These are phyloP conservation scores for Corymbia calophylla DNA, from an alignment of 441 rosid species.

Conservation along the genomic window DNA sequence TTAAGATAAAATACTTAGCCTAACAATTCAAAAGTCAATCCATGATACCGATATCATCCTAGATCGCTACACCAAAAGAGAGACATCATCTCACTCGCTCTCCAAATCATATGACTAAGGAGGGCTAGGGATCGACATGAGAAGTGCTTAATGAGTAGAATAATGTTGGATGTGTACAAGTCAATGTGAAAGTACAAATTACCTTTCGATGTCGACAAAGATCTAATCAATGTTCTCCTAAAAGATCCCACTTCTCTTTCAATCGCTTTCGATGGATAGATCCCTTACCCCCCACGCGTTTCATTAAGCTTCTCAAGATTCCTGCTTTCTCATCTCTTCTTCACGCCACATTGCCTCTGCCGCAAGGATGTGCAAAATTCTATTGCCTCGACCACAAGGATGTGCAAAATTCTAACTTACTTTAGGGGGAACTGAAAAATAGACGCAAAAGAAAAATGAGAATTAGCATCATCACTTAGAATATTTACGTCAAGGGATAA, in stretches of 20 bases:
- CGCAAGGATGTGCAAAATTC: not conserved
- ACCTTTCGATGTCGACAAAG: not conserved
- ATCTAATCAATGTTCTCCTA: not conserved
- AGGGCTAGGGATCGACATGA: not conserved
- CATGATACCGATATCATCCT: not conserved
- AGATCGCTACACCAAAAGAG: not conserved
- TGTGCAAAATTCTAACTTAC: not conserved
- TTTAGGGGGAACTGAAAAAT: not conserved
- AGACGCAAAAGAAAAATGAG: conserved; percentile 1
- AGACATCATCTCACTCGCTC: not conserved
- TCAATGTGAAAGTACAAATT: not conserved
- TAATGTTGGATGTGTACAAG: not conserved
- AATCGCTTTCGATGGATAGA: conserved; percentile 1
- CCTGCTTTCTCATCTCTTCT: not conserved
- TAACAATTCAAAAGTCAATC: not conserved
- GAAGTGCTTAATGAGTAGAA: not conserved
- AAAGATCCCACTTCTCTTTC: conserved; percentile 45
- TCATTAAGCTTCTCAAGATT: not conserved
- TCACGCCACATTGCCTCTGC: not conserved
- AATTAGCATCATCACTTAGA: not conserved
- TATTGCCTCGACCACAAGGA: not conserved
- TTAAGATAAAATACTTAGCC: not conserved
- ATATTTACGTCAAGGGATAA: not conserved
- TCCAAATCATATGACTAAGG: not conserved
- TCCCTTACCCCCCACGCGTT: conserved; percentile 27